A percentile compares a stretch with the other conserved stretches of the same genome.
Evolutionary conservation across 2,329 filamentous ascomycete species (phyloP).

Genomic region (Bipolaris bicolor): DNA sequence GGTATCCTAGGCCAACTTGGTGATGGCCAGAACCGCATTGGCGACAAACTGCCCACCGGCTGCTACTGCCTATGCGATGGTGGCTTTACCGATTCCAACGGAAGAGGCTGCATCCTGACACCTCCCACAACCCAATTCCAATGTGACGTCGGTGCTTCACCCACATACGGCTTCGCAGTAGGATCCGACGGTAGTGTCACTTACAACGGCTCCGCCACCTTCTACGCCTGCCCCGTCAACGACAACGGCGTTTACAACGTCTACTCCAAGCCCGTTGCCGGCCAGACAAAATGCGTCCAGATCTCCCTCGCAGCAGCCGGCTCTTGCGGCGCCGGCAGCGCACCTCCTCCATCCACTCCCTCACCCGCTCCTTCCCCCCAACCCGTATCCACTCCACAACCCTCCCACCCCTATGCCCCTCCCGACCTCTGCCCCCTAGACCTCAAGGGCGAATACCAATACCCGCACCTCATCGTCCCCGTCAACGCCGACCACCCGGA

Average conservation of each 20-base stretch:
- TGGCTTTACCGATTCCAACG: slow-evolving; percentile 60
- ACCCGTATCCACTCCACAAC: neutral
- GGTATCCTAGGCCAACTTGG: slow-evolving; percentile 65
- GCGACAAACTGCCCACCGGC: slow-evolving; percentile 55
- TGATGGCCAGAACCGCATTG: slow-evolving; percentile 68
- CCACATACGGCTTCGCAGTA: slow-evolving; percentile 62
- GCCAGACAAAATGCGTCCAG: slow-evolving; percentile 57
- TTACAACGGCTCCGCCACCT: slow-evolving; percentile 59
- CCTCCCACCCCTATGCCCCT: neutral
- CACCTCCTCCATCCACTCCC: neutral
- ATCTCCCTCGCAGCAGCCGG: slow-evolving; percentile 51
- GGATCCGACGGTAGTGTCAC: slow-evolving; percentile 59
- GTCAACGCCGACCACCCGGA: slow-evolving; percentile 62
- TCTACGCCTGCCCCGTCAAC: slow-evolving; percentile 67
- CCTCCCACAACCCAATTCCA: slow-evolving; percentile 65
- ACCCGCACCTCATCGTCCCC: slow-evolving; percentile 64
- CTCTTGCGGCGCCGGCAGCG: slow-evolving; percentile 26
- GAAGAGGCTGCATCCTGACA: slow-evolving; percentile 68
- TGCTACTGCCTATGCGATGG: slow-evolving; percentile 61
- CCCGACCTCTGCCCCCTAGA: slow-evolving; percentile 25
- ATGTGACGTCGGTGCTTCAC: slow-evolving; percentile 61
- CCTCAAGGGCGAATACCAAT: slow-evolving; percentile 30
- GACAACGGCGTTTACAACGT: slow-evolving; percentile 62
- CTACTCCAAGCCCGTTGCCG: slow-evolving; percentile 53
- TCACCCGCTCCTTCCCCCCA: neutral